These are phyloP conservation scores for Nannochloropsis salina DNA, from an alignment of 108 stramenopile genomes.

Conservation along the genomic window DNA sequence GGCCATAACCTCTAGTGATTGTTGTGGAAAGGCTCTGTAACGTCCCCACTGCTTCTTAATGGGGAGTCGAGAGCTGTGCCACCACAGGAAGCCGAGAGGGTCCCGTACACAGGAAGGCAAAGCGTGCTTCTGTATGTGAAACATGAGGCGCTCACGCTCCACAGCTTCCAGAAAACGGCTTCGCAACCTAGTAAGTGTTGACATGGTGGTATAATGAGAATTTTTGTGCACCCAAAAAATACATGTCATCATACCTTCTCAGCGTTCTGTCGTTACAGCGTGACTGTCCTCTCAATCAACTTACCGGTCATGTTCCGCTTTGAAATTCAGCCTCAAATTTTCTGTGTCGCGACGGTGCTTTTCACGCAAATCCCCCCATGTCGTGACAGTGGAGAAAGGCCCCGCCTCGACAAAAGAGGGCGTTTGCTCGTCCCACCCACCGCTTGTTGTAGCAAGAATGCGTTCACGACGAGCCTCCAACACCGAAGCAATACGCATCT, in stretches of 20 bases:
- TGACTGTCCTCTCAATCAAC: not conserved
- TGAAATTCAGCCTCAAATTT: not conserved
- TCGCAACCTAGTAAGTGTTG: not conserved
- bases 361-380: not conserved
- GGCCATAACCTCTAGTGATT: conserved; percentile 1
- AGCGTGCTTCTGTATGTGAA: not conserved
- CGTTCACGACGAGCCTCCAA: not conserved
- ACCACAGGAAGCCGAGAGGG: conserved; percentile 5
- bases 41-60: conserved; percentile 17
- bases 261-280: not conserved
- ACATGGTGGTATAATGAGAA: not conserved
- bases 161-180: not conserved
- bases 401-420: not conserved
- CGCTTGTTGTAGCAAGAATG: not conserved
- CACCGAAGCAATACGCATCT: not conserved
- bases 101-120: conserved; percentile 8
- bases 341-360: not conserved
- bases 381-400: not conserved
- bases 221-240: not conserved
- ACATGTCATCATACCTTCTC: not conserved
- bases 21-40: not conserved
- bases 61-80: not conserved
- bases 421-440: not conserved
- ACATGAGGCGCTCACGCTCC: conserved; percentile 4
- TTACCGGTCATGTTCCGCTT: conserved; percentile 5